Evolutionary conservation across 768 basidiomycete genomes (phyloP), one percentile per base, ranked within the genome.

Genomic region (Leucosporidium scottii): DNA sequence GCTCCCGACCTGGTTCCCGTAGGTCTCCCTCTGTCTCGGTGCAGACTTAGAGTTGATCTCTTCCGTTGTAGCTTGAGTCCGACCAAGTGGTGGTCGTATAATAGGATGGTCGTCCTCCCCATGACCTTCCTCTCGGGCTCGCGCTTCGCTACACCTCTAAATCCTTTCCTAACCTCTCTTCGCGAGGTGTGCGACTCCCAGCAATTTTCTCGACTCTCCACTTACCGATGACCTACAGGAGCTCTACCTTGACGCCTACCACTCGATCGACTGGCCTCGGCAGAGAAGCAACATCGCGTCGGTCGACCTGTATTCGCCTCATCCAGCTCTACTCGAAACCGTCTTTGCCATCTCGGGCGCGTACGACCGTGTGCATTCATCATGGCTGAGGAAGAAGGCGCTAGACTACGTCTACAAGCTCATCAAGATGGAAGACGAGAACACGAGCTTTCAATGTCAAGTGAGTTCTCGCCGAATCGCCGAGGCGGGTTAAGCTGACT

Each of bases 51-150:
- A 36, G 34, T 12, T 36, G 12, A 36, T 12, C 5, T 6, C 6
- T 36, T 12, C 34, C 34, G 5, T 36, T 36, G 12, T 13, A 44
- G 39, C 3, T 8, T 98, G 78, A 94, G 97, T 78, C 94, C 96
- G 12, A 87, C 89, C 78, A 83, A 84, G 69, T 99, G 94, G 94
- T 99, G 96, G 96, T 92, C 97, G 53, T 94, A 99, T 75, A 90
- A 88, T 0, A 86, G 51, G 15, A 53, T 53, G 51, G 51, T 53
- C 25, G 51, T 53, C 23, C 51, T 53, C 7, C 51, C 51, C 20
- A 53, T 53, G 51, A 27, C 27, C 20, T 57, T 30, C 31, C 55
- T 57, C 28, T 21, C 10, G 23, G 48, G 27, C 23, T 47, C n/a
- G 3, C 27, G 31, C 39, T 60, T 55, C 36, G 48, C 36, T 15